Percentiles rank a stretch among this genome's conserved stretches.
Evolutionary conservation across 768 basidiomycete genomes (phyloP).

Genomic region (Leucocoprinus birnbaumii): DNA sequence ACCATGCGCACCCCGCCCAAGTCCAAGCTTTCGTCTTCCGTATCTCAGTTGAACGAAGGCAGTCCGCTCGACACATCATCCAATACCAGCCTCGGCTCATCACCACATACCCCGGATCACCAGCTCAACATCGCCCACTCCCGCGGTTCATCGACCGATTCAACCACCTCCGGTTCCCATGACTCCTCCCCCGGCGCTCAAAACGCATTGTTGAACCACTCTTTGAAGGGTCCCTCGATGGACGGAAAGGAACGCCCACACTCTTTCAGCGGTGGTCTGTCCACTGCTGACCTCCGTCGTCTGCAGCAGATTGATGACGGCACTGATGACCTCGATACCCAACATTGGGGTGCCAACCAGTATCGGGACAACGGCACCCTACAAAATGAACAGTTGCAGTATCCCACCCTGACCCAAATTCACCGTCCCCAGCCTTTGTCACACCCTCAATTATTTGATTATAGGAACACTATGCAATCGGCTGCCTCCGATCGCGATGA

Average conservation of each 20-base stretch:
- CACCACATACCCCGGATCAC: slow-evolving; percentile 67
- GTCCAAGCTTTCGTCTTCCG: slow-evolving; percentile 51
- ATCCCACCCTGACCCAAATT: slow-evolving; percentile 67
- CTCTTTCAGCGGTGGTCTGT: slow-evolving; percentile 78
- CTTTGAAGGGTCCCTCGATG: slow-evolving; percentile 47
- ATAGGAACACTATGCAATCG: slow-evolving; percentile 25
- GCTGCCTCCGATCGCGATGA: slow-evolving; percentile 39
- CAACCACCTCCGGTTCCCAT: slow-evolving; percentile 57
- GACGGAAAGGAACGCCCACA: slow-evolving; percentile 78
- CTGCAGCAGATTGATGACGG: slow-evolving; percentile 65
- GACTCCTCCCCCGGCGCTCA: slow-evolving; percentile 44
- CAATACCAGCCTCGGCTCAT: slow-evolving; percentile 68
- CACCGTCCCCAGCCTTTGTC: slow-evolving; percentile 51
- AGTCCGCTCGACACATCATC: slow-evolving; percentile 76
- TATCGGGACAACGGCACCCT: slow-evolving; percentile 40
- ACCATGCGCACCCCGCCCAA: slow-evolving; percentile 69
- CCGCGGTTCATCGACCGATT: slow-evolving; percentile 81
- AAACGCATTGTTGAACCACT: slow-evolving; percentile 49
- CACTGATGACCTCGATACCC: slow-evolving; percentile 40
- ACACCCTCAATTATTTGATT: slow-evolving; percentile 33
- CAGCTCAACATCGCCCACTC: slow-evolving; percentile 69
- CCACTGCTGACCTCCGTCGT: slow-evolving; percentile 70
- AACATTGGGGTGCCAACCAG: slow-evolving; percentile 49
- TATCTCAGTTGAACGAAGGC: slow-evolving; percentile 57
- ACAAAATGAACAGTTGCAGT: slow-evolving; percentile 44